Conservation (phyloP, 169 alveolate species). For the Pseudocohnilembus persalinus region DNA sequence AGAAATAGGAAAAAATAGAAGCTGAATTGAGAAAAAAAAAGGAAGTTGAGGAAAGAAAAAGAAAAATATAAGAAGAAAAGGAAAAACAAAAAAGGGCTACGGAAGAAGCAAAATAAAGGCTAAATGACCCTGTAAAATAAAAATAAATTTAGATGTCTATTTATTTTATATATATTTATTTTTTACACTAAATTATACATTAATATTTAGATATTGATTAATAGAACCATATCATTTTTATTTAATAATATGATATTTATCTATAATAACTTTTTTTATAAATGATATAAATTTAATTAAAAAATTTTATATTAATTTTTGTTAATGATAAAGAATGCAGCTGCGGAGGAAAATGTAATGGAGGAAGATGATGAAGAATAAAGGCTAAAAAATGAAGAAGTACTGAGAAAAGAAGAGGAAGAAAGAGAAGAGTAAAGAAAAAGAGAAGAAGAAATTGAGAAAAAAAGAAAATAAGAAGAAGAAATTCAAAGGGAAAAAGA, state of each 20-base stretch:
- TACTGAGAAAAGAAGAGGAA: neutral
- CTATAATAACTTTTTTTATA: too few species aligned
- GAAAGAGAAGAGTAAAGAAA: neutral
- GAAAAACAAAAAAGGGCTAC: neutral
- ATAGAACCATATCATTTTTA: too few species aligned
- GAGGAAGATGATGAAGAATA: conserved; percentile 9
- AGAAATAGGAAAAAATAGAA: neutral
- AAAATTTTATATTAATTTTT: too few species aligned
- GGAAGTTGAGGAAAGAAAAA: neutral
- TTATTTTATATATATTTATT: too few species aligned
- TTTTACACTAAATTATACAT: too few species aligned
- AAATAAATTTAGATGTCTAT: too few species aligned
- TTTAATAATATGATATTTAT: too few species aligned
- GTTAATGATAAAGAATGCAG: too few species aligned
- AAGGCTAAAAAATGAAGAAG: neutral
- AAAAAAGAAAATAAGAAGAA: conserved; percentile 24
- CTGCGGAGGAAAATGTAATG: neutral
- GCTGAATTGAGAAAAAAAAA: neutral
- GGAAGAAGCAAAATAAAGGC: conserved; percentile 5
- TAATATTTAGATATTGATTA: too few species aligned
- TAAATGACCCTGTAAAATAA: neutral
- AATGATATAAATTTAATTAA: too few species aligned
- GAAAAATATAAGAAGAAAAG: conserved; percentile 6
- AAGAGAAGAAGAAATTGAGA: conserved; percentile 1
- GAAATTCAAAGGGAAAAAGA: neutral